Evolutionary conservation across 176 grass and related monocot genomes (phyloP).

Genomic region (Oryza glumipatula): DNA sequence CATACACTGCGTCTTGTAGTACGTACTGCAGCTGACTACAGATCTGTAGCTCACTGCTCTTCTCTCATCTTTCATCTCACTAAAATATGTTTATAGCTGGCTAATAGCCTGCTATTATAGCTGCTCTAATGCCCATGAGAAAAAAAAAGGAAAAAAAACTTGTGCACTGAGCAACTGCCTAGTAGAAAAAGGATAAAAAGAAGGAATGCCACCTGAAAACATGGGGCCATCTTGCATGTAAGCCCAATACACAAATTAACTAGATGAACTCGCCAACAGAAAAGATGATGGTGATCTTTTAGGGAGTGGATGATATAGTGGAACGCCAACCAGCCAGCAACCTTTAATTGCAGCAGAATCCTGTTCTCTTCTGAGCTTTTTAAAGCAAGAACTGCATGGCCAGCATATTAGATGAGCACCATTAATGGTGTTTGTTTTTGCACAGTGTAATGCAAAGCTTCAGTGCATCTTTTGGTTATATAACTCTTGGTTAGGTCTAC

Average conservation of each 20-base stretch:
- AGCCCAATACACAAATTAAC: conserved; percentile 20
- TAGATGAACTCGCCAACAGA: not conserved
- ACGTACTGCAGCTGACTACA: no score
- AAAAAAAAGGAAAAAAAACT: not conserved
- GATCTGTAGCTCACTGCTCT: no score
- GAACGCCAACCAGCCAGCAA: conserved; percentile 35
- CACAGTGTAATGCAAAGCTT: conserved; percentile 6
- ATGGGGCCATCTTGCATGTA: conserved; percentile 18
- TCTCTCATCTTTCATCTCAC: no score
- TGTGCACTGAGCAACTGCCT: conserved; percentile 27
- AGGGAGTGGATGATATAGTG: conserved; percentile 17
- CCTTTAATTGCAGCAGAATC: conserved; percentile 35
- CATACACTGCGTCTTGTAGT: no score
- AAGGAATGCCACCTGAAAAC: conserved; percentile 18
- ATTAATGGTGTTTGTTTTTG: conserved; percentile 23
- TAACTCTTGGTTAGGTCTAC: conserved; percentile 37
- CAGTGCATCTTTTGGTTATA: conserved; percentile 8
- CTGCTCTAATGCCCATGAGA: not conserved
- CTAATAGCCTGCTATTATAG: no score
- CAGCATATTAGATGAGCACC: conserved; percentile 24
- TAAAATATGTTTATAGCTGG: no score
- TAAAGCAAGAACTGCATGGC: conserved; percentile 10
- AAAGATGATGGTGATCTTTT: not conserved
- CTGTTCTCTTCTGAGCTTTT: conserved; percentile 34
- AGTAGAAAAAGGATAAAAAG: conserved; percentile 31